Conservation (phyloP, 2,329 filamentous ascomycete genomes). For the Gaeumannomyces sp. region DNA sequence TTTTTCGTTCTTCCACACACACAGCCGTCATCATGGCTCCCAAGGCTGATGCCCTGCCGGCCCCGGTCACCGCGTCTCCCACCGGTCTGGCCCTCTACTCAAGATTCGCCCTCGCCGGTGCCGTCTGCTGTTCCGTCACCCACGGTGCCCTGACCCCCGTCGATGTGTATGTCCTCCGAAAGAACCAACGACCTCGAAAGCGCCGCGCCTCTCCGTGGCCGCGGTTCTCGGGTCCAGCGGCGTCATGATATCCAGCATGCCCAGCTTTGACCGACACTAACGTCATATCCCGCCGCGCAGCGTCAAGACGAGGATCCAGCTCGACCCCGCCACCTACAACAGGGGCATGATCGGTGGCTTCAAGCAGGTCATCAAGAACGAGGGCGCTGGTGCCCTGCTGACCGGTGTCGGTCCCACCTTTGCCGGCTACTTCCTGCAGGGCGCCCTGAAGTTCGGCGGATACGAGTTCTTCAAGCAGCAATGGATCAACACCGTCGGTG, state of each 20-base stretch:
- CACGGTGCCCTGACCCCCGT: slow-evolving; percentile 96
- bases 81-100: slow-evolving; percentile 71
- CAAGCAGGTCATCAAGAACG: slow-evolving; percentile 66
- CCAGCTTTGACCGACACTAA: not conserved
- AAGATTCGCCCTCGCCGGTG: slow-evolving; percentile 93
- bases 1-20: slow-evolving; percentile 1
- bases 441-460: slow-evolving; percentile 81
- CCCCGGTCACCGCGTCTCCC: slow-evolving; percentile 17
- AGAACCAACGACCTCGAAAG: too few species aligned
- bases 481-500: slow-evolving; percentile 65
- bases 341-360: slow-evolving; percentile 71
- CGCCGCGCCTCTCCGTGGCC: not conserved
- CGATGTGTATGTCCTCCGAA: slow-evolving; percentile 69
- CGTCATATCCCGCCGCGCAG: slow-evolving; percentile 33
- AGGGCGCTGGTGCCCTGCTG: slow-evolving; percentile 71
- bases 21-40: slow-evolving; percentile 7
- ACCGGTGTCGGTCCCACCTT: slow-evolving; percentile 73
- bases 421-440: slow-evolving; percentile 80
- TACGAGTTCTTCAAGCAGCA: slow-evolving; percentile 89
- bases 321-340: slow-evolving; percentile 77
- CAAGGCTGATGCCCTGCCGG: slow-evolving; percentile 4
- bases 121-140: slow-evolving; percentile 96
- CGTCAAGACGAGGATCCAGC: slow-evolving; percentile 83
- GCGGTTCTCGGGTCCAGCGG: not conserved
- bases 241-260: not conserved